Evolutionary conservation across 208 protist genomes (phyloP), one percentile per base, ranked within the genome.

Genomic region (Trypanosomatidae sp.): DNA sequence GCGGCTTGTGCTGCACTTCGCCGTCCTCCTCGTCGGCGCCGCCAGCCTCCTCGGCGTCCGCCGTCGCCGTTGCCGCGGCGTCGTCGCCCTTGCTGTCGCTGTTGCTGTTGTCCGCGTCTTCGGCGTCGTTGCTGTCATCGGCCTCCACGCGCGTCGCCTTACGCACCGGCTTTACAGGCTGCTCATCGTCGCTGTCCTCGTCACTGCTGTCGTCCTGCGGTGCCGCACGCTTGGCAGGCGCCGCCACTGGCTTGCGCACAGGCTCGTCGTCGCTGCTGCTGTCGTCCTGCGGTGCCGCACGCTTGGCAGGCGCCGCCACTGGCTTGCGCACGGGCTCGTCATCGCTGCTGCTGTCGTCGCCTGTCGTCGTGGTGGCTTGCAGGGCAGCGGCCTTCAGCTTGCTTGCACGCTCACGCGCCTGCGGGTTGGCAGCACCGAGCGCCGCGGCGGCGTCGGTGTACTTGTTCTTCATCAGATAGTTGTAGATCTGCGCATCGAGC

Each of bases 401-500:
- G 21, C 13, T 37, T 38, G 56, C 48, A 4, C 44, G 49, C 18
- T 45, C 25, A 7, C 46, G 49, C 3, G 55, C 23, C 30, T 47
- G 54, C 8, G 84, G 74, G 49, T 86, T 92, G 5, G 57, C 64
- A 42, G 60, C 61, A 56, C 85, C 64, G 4, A 92, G 63, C 6
- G 71, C 79, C 0, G 73, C 63, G n/a, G 79, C 84, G 22, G 79
- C 71, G 16, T 68, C 51, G 22, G 48, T 60, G 66, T 86, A 88
- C 26, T 71, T 77, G 39, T 47, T 50, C 15, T 85, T 66, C 56
- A 83, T 58, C 19, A 92, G 41, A 66, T 92, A 92, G 39, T 68
- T 65, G 64, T 71, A 86, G 28, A 92, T 82, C 44, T 92, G 84
- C 49, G 84, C 78, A 45, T 87, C 72, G 2, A 92, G 57, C 60